A percentile compares a stretch with the other conserved stretches of the same genome.
These are phyloP conservation scores for Microbotryum lychnidis-dioicae DNA, from an alignment of 1,284 basidiomycete genomes.

Conservation along the genomic window DNA sequence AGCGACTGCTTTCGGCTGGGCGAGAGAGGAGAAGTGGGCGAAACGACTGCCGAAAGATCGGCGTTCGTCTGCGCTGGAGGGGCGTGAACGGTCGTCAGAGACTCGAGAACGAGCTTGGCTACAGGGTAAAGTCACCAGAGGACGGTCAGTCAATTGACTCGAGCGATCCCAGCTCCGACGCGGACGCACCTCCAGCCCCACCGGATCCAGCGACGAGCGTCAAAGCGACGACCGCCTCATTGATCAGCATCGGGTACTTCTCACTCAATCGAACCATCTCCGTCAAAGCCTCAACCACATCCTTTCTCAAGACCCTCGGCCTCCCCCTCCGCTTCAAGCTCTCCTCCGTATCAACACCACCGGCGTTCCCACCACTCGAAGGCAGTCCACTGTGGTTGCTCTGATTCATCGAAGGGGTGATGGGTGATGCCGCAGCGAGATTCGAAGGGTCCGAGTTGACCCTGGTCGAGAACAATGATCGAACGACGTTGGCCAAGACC, in stretches of 20 bases:
- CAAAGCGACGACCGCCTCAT: slow-evolving; percentile 78
- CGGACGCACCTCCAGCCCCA: slow-evolving; percentile 8
- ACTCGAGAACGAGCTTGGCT: slow-evolving; percentile 57
- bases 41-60: neutral
- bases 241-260: slow-evolving; percentile 74
- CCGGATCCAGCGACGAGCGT: slow-evolving; percentile 60
- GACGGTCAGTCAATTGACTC: neutral
- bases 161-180: neutral
- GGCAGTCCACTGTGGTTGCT: neutral
- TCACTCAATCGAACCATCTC: slow-evolving; percentile 66
- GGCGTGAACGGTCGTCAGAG: slow-evolving; percentile 39
- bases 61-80: neutral
- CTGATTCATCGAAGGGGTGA: slow-evolving; percentile 30
- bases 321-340: neutral
- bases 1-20: neutral
- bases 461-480: slow-evolving; percentile 55
- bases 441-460: slow-evolving; percentile 6
- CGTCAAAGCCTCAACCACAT: slow-evolving; percentile 55
- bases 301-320: neutral
- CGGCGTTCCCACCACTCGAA: neutral
- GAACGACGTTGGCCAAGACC: slow-evolving; percentile 70
- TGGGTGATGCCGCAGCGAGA: slow-evolving; percentile 4
- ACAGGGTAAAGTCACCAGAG: slow-evolving; percentile 7
- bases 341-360: slow-evolving; percentile 57
- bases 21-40: neutral